Conservation (phyloP, 2,329 filamentous ascomycete genomes). For the Dothistroma pini region DNA sequence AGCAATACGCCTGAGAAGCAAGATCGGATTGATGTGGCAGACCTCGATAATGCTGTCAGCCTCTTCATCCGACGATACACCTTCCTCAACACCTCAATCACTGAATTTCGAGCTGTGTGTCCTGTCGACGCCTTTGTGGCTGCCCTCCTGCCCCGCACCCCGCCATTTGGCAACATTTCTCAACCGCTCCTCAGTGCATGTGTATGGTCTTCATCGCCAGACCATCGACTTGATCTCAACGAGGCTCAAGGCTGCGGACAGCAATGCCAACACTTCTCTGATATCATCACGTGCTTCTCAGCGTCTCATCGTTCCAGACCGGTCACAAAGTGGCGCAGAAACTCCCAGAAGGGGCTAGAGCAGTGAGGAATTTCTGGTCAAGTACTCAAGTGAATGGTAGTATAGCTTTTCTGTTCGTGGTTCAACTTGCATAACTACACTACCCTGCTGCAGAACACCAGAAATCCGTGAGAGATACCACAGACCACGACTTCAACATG, state of each 20-base stretch:
- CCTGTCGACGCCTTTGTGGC: neutral
- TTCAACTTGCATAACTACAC: neutral
- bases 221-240: neutral
- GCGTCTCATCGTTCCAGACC: neutral
- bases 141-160: neutral
- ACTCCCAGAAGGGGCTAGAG: constrained; percentile 20
- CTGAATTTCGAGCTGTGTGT: neutral
- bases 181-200: neutral
- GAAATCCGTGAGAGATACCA: neutral
- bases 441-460: neutral
- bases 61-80: neutral
- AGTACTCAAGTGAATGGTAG: constrained; percentile 4
- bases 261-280: neutral
- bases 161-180: neutral
- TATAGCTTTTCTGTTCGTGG: neutral
- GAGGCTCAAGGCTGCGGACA: neutral
- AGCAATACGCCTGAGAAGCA: neutral
- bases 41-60: neutral
- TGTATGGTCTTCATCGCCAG: neutral
- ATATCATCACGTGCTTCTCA: neutral
- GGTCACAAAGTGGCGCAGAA: constrained; percentile 14
- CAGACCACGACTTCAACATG: constrained; percentile 12
- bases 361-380: constrained; percentile 2
- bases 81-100: neutral
- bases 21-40: neutral